Evolutionary conservation across 805 yeast species (phyloP).

Genomic region (Pichia paraexigua): DNA sequence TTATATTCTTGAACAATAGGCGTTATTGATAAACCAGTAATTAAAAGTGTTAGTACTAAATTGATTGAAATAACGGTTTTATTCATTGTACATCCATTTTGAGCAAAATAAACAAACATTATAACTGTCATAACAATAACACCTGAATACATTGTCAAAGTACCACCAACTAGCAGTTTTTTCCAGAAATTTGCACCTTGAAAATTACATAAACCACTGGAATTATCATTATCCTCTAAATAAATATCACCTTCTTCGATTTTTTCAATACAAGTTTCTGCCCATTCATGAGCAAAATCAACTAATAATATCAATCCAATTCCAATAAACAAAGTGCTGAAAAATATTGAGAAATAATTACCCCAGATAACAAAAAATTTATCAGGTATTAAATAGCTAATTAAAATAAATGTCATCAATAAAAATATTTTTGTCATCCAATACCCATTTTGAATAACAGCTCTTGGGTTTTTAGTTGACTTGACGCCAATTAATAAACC

Average conservation of each 20-base stretch:
- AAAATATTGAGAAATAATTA: slow-evolving; percentile 75
- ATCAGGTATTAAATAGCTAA: slow-evolving; percentile 80
- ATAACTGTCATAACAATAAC: slow-evolving; percentile 63
- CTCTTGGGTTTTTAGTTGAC: slow-evolving; percentile 69
- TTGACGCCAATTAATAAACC: slow-evolving; percentile 61
- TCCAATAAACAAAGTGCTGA: slow-evolving; percentile 77
- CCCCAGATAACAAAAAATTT: slow-evolving; percentile 84
- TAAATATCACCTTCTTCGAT: slow-evolving; percentile 69
- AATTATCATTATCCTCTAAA: slow-evolving; percentile 42
- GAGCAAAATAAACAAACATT: slow-evolving; percentile 80
- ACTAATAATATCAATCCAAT: slow-evolving; percentile 86
- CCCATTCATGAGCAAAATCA: slow-evolving; percentile 98
- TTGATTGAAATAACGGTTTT: slow-evolving; percentile 80
- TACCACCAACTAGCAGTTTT: slow-evolving; percentile 74
- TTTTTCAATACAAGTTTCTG: slow-evolving; percentile 86
- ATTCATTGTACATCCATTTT: slow-evolving; percentile 78
- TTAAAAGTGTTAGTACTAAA: slow-evolving; percentile 52
- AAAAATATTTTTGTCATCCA: slow-evolving; percentile 72
- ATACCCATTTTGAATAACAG: slow-evolving; percentile 81
- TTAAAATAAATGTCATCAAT: slow-evolving; percentile 48
- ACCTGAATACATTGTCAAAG: slow-evolving; percentile 73
- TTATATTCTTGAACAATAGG: slow-evolving; percentile 85
- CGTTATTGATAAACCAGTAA: slow-evolving; percentile 65
- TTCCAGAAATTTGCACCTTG: slow-evolving; percentile 62
- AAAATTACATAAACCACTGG: slow-evolving; percentile 21